Evolutionary conservation across 2,329 filamentous ascomycete genomes (phyloP), one percentile per base, ranked within the genome.

Genomic region (Albifimbria verrucaria): DNA sequence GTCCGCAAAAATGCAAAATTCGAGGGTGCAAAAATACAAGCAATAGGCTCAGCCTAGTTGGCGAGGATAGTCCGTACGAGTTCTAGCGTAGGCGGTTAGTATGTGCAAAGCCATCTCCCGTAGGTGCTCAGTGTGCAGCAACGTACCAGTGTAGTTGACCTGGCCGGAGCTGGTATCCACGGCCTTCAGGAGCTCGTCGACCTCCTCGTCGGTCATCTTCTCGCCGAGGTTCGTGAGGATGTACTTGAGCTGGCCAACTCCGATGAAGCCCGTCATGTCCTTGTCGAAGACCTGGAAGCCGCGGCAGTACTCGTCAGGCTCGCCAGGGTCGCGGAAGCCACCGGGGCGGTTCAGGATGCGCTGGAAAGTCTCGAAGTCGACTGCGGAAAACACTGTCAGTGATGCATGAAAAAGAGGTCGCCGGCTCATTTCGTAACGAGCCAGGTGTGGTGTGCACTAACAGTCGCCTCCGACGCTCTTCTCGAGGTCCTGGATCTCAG

Each of bases 221-320:
- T 99, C 94, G 66, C 94, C 94, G 65, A 99, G 77, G 72, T 97
- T 97, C 53, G 94, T 99, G 67, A 99, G 77, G 71, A 99, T 93
- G 77, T 99, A 99, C 76, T 96, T 90, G 73, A 99, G 83, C 77
- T 99, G 94, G 54, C 94, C 94, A 59, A 97, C 93, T 52, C 93
- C 94, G 70, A 99, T 97, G 74, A 92, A 97, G 50, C 94, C 94
- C 55, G 92, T 96, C 85, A 96, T 89, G 72, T 99, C 94, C 77
- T 99, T 99, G 77, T 99, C 94, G 66, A 99, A 99, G 51, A 99
- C 94, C 75, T 99, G 94, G 80, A 99, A 99, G 52, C 94, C 94
- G 57, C 93, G 90, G 75, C 93, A 96, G 77, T 99, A 99, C 73
- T 97, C 93, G 69, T 97, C 93, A 41, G 94, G 93, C 77, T 97